Evolutionary conservation across 495 filamentous ascomycete species (phyloP), one percentile per base, ranked within the genome.

Genomic region (Elaphomyces granulatus): DNA sequence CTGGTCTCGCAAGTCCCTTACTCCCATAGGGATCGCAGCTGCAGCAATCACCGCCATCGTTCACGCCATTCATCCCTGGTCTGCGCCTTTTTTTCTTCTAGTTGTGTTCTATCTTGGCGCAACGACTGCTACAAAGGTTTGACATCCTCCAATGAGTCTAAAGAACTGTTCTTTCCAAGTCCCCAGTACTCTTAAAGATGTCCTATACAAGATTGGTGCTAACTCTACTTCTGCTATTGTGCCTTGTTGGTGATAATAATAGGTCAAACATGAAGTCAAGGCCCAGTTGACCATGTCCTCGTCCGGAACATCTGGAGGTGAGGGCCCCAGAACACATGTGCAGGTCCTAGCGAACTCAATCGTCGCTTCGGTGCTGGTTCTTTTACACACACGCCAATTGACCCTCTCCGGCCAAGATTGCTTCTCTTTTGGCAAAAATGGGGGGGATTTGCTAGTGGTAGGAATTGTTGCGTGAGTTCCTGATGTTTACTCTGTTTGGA

Each of bases 311-410:
- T 54, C 74, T 8, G 83, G 81, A 39, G 83, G 82, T 41, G 86
- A 94, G 56, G 83, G 81, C 3, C 69, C 81, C 2, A 70, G 90
- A 14, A 93, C 75, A 3, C 81, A 90, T 56, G 64, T 87, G 37
- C 90, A 98, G 67, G 90, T 98, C 8, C 61, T 95, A 10, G 85
- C 85, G 20, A 98, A 95, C 57, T 90, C 83, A 4, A 54, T 78
- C 36, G 77, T 81, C 15, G 86, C 84, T 12, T 81, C 80, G 15
- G 55, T 83, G 8, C 63, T 95, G 28, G 71, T 75, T 14, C 57
- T 92, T 1, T 55, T 86, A 2, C 83, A 94, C 54, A 61, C 77
- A 4, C 75, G 73, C 46, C 68, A 61, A 42, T 66, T 63, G 58
- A 12, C 23, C 31, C 40, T n/a, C 23, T 49, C 46, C 34, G 49